These are phyloP conservation scores for Furcasterigmium furcatum DNA, from an alignment of 2,329 filamentous ascomycete genomes.

Conservation along the genomic window DNA sequence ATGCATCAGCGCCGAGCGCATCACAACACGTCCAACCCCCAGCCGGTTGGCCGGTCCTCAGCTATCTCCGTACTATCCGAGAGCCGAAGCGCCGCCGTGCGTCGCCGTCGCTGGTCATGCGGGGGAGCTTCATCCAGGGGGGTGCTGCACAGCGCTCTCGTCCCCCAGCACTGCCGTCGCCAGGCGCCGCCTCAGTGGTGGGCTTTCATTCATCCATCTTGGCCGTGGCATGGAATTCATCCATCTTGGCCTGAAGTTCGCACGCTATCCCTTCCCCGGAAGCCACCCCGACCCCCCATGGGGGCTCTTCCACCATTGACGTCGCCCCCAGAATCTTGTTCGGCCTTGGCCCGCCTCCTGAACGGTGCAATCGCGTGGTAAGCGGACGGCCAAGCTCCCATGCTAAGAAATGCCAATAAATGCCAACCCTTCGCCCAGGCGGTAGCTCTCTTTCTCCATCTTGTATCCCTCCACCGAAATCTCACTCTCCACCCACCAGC, in stretches of 20 bases:
- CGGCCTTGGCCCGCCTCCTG: neutral
- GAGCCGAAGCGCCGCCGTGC: too few species aligned
- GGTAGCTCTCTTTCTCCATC: neutral
- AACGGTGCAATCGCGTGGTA: neutral
- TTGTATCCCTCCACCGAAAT: neutral
- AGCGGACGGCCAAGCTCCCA: neutral
- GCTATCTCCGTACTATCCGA: too few species aligned
- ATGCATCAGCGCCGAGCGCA: too few species aligned
- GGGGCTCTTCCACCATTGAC: neutral
- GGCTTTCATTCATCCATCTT: neutral
- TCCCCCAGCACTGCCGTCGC: too few species aligned
- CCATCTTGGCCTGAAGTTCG: neutral
- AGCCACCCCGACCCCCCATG: neutral
- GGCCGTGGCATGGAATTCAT: neutral
- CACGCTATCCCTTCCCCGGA: neutral
- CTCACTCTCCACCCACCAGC: neutral
- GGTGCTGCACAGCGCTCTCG: too few species aligned
- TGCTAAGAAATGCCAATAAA: neutral
- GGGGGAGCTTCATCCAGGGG: too few species aligned
- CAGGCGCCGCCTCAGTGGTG: too few species aligned
- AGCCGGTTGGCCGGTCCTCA: too few species aligned
- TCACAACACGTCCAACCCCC: too few species aligned
- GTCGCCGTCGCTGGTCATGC: too few species aligned
- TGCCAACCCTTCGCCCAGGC: neutral
- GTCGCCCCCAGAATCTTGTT: neutral